These are phyloP conservation scores for Hyphodiscus sp. DNA, from an alignment of 2,329 filamentous ascomycete species.

Conservation along the genomic window DNA sequence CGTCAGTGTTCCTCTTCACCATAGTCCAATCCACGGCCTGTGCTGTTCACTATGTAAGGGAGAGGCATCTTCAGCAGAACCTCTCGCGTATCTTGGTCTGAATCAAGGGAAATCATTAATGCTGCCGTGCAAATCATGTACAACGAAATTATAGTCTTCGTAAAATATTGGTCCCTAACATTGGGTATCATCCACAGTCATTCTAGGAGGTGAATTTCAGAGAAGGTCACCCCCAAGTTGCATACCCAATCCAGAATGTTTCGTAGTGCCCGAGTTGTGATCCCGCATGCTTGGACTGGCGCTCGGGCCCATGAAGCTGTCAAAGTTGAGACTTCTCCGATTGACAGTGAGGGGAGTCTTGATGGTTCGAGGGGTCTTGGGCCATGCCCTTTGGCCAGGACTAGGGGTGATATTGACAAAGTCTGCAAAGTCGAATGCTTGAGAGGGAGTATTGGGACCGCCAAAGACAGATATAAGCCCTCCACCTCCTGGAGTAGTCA, in stretches of 20 bases:
- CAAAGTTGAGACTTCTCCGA: constrained; percentile 26
- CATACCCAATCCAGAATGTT: constrained; percentile 51
- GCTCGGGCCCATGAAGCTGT: constrained; percentile 19
- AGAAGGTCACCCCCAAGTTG: constrained; percentile 60
- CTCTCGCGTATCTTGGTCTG: neutral
- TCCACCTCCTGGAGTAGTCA: constrained; percentile 72
- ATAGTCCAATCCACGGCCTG: neutral
- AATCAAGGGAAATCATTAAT: constrained; percentile 5
- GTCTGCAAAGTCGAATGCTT: constrained; percentile 86
- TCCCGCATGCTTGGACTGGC: constrained; percentile 16
- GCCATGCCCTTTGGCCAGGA: constrained; percentile 81
- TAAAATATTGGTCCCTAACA: constrained; percentile 42
- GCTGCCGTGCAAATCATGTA: constrained; percentile 11
- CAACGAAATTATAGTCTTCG: constrained; percentile 42
- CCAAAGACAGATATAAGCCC: constrained; percentile 60
- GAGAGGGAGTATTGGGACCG: constrained; percentile 68
- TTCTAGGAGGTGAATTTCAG: constrained; percentile 28
- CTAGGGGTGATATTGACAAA: constrained; percentile 97
- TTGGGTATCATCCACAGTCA: neutral
- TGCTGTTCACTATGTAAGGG: neutral
- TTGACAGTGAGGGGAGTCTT: constrained; percentile 26
- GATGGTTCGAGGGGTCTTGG: constrained; percentile 24
- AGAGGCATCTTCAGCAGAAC: neutral
- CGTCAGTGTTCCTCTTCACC: neutral
- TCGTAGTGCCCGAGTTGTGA: constrained; percentile 25